Percentiles rank a stretch among this genome's conserved stretches.
Conservation (phyloP, 2,329 filamentous ascomycete genomes). For the Fusarium nygamai region DNA sequence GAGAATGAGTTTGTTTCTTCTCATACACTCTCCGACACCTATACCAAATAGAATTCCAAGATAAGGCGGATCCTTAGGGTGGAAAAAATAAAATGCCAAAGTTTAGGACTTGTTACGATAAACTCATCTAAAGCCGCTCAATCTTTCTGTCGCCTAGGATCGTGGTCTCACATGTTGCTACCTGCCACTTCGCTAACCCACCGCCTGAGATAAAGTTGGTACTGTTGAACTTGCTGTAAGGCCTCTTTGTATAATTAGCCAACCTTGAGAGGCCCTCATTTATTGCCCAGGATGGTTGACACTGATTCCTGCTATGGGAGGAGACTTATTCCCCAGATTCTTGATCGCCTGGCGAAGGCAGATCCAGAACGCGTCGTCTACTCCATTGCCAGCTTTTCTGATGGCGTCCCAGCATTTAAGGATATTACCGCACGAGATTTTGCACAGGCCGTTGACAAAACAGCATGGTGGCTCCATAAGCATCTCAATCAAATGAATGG, state of each 20-base stretch:
- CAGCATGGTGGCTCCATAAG: background rate
- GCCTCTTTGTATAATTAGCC: background rate
- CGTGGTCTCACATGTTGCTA: background rate
- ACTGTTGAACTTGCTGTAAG: background rate
- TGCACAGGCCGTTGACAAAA: background rate
- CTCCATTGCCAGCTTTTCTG: background rate
- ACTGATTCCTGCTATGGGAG: background rate
- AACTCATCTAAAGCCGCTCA: background rate
- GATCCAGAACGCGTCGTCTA: background rate
- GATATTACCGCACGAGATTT: background rate
- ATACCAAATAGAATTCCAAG: background rate
- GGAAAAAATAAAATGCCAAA: background rate
- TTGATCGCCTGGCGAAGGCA: background rate
- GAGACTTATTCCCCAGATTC: background rate
- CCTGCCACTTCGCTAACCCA: background rate
- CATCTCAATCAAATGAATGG: background rate
- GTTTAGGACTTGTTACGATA: background rate
- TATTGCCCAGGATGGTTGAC: background rate
- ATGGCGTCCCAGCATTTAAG: background rate
- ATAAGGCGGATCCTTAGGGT: too few species aligned
- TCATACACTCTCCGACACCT: background rate
- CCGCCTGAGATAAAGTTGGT: too few species aligned
- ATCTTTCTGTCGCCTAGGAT: background rate
- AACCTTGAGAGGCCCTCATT: background rate
- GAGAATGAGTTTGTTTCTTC: conserved; percentile 4